Evolutionary conservation across 2,329 filamentous ascomycete species (phyloP).

Genomic region (Fusarium tanahbumbuense): DNA sequence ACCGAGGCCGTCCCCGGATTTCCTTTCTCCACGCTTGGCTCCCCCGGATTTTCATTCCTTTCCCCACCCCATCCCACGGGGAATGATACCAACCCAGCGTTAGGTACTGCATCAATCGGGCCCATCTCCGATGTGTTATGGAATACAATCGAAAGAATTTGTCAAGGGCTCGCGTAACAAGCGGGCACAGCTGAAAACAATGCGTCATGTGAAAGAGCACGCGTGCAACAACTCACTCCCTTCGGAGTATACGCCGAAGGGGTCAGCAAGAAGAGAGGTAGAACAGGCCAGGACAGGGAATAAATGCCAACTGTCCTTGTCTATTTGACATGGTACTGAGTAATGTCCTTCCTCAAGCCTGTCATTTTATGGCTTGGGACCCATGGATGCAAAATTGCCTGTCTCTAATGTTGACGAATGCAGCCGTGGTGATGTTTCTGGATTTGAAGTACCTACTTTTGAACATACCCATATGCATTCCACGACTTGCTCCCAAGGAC

Average conservation of each 20-base stretch:
- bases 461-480: neutral
- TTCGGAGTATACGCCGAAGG: neutral
- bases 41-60: constrained; percentile 37
- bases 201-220: constrained; percentile 40
- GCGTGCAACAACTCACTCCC: neutral
- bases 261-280: neutral
- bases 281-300: neutral
- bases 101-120: neutral
- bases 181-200: constrained; percentile 4
- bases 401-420: neutral
- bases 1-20: constrained; percentile 17
- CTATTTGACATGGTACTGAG: neutral
- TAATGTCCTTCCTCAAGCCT: neutral
- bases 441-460: neutral
- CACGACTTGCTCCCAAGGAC: neutral
- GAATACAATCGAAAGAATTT: constrained; percentile 13
- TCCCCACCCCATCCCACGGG: constrained; percentile 22
- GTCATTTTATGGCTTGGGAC: neutral
- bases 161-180: constrained; percentile 29
- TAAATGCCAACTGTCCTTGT: neutral
- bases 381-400: neutral
- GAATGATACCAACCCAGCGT: neutral
- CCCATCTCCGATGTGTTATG: constrained; percentile 4
- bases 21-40: constrained; percentile 23
- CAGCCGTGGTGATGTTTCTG: neutral